Percentiles rank a stretch among this genome's conserved stretches.
Conservation (phyloP, 2,329 filamentous ascomycete genomes). For the Venturiaceae sp. region DNA sequence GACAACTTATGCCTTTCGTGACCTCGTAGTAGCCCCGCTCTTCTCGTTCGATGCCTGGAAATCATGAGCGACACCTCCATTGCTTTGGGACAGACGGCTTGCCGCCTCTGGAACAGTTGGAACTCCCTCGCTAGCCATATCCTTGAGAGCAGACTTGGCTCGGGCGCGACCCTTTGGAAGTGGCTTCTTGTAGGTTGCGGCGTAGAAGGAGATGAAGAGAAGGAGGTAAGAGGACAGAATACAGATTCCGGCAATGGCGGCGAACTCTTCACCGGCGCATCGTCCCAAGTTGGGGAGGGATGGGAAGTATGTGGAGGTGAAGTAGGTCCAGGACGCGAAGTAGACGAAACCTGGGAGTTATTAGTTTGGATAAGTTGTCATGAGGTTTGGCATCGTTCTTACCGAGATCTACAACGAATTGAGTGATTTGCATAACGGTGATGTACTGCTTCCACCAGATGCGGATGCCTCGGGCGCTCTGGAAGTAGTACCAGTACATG, state of each 20-base stretch:
- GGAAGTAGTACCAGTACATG: conserved; percentile 99
- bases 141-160: conserved; percentile 76
- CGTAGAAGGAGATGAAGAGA: conserved; percentile 98
- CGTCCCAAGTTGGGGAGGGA: conserved; percentile 74
- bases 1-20: conserved; percentile 8
- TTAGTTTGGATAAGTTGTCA: not conserved
- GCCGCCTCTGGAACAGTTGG: conserved; percentile 43
- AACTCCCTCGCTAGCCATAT: conserved; percentile 67
- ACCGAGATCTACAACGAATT: conserved; percentile 96
- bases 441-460: conserved; percentile 99
- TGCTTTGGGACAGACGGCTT: conserved; percentile 34
- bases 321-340: conserved; percentile 99
- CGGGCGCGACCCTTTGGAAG: conserved; percentile 63
- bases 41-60: conserved; percentile 2
- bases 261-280: conserved; percentile 95
- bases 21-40: conserved; percentile 4
- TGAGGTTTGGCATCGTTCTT: conserved; percentile 28
- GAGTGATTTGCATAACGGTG: conserved; percentile 90
- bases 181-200: conserved; percentile 88
- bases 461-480: conserved; percentile 86
- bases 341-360: conserved; percentile 72
- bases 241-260: conserved; percentile 81
- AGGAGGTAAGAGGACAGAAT: conserved; percentile 93
- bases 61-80: not conserved
- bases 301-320: conserved; percentile 80